Conservation (phyloP, 352 stramenopile species). For the Pythium phragmiticola region DNA sequence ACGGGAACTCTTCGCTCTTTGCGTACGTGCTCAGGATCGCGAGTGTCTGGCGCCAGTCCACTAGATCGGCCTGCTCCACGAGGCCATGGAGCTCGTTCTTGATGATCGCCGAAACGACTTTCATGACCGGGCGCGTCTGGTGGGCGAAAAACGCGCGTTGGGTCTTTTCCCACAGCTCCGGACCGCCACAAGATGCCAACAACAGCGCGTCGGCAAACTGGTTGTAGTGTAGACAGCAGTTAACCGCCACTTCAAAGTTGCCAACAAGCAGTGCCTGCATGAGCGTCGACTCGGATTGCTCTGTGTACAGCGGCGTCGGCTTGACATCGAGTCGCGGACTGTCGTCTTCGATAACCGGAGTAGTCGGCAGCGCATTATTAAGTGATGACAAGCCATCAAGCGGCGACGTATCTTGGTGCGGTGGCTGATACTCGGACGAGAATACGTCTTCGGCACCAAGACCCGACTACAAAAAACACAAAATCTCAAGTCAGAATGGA, state of each 20-base stretch:
- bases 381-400: slow-evolving; percentile 39
- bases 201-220: slow-evolving; percentile 96
- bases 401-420: slow-evolving; percentile 6
- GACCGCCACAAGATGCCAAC: slow-evolving; percentile 90
- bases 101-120: slow-evolving; percentile 95
- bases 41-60: slow-evolving; percentile 96
- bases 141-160: slow-evolving; percentile 94
- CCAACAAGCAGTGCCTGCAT: slow-evolving; percentile 96
- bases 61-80: slow-evolving; percentile 88
- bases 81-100: slow-evolving; percentile 90
- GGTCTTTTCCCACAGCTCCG: slow-evolving; percentile 95
- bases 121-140: slow-evolving; percentile 91
- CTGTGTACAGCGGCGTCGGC: slow-evolving; percentile 73
- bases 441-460: slow-evolving; percentile 78
- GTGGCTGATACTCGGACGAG: slow-evolving; percentile 55
- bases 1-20: slow-evolving; percentile 96
- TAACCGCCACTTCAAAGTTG: slow-evolving; percentile 98
- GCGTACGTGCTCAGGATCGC: slow-evolving; percentile 97
- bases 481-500: background rate
- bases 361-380: slow-evolving; percentile 36
- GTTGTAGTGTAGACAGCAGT: slow-evolving; percentile 95
- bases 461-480: slow-evolving; percentile 35
- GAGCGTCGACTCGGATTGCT: slow-evolving; percentile 90
- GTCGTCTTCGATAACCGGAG: slow-evolving; percentile 55
- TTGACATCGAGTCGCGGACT: slow-evolving; percentile 72